Percentiles rank a stretch among this genome's conserved stretches.
Evolutionary conservation across 192 early-diverging fungal species (phyloP).

Genomic region (Linnemannia zychae): DNA sequence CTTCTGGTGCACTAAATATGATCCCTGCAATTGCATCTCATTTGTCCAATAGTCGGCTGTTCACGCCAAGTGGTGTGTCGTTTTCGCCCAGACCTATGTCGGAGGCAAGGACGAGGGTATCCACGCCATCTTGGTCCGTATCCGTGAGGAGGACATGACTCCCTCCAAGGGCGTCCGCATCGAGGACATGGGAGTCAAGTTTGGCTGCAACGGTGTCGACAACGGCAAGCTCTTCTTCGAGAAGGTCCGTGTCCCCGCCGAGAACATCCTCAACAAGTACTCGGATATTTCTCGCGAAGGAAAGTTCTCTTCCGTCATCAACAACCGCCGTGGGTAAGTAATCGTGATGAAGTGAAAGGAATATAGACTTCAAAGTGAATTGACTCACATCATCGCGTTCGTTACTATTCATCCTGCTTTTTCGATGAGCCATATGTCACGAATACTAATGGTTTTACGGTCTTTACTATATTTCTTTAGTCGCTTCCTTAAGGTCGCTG

Average conservation of each 20-base stretch:
- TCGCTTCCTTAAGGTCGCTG: slow-evolving; percentile 83
- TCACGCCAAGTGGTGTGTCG: slow-evolving; percentile 79
- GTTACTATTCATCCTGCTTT: background rate
- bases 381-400: background rate
- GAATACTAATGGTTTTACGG: background rate
- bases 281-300: slow-evolving; percentile 70
- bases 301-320: slow-evolving; percentile 68
- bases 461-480: slow-evolving; percentile 30
- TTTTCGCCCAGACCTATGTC: slow-evolving; percentile 84
- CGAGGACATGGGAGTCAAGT: slow-evolving; percentile 81
- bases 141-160: slow-evolving; percentile 78
- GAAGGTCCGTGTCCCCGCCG: slow-evolving; percentile 66
- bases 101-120: slow-evolving; percentile 79
- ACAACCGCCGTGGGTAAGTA: slow-evolving; percentile 65
- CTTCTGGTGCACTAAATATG: background rate
- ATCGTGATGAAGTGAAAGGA: too few relatives aligned
- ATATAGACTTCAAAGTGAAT: background rate
- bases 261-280: slow-evolving; percentile 79
- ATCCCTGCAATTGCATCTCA: background rate
- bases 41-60: slow-evolving; percentile 65
- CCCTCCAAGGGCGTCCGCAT: slow-evolving; percentile 75
- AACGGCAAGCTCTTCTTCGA: slow-evolving; percentile 77
- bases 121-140: slow-evolving; percentile 79
- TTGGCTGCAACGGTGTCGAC: slow-evolving; percentile 83
- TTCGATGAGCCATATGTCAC: too few relatives aligned